Conservation (phyloP, 164 flowering plant genomes). For the Akebia trifoliata region DNA sequence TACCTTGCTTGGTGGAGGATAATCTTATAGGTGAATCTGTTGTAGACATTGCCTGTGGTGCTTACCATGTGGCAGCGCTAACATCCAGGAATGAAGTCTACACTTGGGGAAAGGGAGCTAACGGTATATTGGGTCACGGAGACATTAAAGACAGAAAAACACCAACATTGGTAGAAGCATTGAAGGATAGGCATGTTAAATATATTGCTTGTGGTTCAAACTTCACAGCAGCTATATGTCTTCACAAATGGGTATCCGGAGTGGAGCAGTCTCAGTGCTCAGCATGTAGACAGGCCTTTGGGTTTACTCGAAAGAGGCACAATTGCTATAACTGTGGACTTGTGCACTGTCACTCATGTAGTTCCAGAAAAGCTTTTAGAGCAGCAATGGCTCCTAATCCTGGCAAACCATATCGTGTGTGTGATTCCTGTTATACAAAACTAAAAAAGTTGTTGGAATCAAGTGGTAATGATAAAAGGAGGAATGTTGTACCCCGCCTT, state of each 20-base stretch:
- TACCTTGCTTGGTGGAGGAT: slow-evolving; percentile 34
- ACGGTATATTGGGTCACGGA: slow-evolving; percentile 84
- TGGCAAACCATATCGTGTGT: slow-evolving; percentile 65
- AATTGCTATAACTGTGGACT: slow-evolving; percentile 85
- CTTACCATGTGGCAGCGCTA: slow-evolving; percentile 68
- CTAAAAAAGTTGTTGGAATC: slow-evolving; percentile 52
- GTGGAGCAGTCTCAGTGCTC: slow-evolving; percentile 78
- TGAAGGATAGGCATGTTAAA: slow-evolving; percentile 77
- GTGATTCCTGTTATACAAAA: slow-evolving; percentile 66
- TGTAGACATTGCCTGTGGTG: slow-evolving; percentile 72
- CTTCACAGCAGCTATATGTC: slow-evolving; percentile 64
- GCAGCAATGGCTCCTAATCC: slow-evolving; percentile 81
- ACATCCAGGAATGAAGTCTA: slow-evolving; percentile 72
- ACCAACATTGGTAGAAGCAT: slow-evolving; percentile 63
- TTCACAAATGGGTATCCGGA: slow-evolving; percentile 78
- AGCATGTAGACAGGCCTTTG: slow-evolving; percentile 77
- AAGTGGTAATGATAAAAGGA: slow-evolving; percentile 36
- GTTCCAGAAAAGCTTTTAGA: slow-evolving; percentile 65
- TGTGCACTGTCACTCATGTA: slow-evolving; percentile 80
- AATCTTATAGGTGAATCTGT: slow-evolving; percentile 25
- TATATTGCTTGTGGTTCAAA: slow-evolving; percentile 72
- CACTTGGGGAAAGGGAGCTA: slow-evolving; percentile 88
- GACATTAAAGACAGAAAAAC: slow-evolving; percentile 65
- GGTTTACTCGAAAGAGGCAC: slow-evolving; percentile 76
- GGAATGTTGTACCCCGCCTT: slow-evolving; percentile 59